Conservation (phyloP, 2,329 filamentous ascomycete genomes). For the Penicillium aurantiogriseum region DNA sequence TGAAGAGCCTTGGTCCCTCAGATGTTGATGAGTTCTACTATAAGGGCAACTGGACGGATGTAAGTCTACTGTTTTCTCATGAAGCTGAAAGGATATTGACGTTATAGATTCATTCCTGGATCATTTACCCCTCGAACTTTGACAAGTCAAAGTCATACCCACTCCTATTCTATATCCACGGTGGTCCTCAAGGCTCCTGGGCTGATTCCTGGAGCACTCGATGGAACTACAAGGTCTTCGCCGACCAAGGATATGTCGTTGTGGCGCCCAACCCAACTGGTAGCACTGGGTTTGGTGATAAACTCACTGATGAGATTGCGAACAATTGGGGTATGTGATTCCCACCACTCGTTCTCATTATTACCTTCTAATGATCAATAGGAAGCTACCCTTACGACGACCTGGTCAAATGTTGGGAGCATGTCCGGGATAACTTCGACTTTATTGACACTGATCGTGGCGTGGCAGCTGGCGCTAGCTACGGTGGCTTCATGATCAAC, state of each 20-base stretch:
- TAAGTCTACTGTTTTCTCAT: slow-evolving; percentile 12
- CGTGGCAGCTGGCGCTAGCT: slow-evolving; percentile 44
- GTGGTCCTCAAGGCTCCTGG: slow-evolving; percentile 78
- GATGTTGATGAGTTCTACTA: slow-evolving; percentile 41
- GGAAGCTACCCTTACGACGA: slow-evolving; percentile 68
- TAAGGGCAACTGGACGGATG: slow-evolving; percentile 37
- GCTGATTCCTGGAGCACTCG: slow-evolving; percentile 73
- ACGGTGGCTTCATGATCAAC: slow-evolving; percentile 55
- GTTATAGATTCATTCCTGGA: slow-evolving; percentile 39
- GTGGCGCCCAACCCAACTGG: slow-evolving; percentile 81
- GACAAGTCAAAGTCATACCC: slow-evolving; percentile 71
- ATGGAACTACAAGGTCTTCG: slow-evolving; percentile 84
- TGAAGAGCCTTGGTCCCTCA: slow-evolving; percentile 35
- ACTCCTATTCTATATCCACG: slow-evolving; percentile 75
- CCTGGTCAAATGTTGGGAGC: slow-evolving; percentile 73
- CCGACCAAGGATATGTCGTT: slow-evolving; percentile 82
- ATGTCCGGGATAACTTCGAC: slow-evolving; percentile 51
- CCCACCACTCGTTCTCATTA: too few species aligned
- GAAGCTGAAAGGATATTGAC: slow-evolving; percentile 6
- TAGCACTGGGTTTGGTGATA: slow-evolving; percentile 77
- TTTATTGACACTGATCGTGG: slow-evolving; percentile 41
- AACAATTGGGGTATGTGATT: slow-evolving; percentile 68
- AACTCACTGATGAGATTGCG: slow-evolving; percentile 71
- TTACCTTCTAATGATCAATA: slow-evolving; percentile 10
- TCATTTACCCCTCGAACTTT: slow-evolving; percentile 56